Percentiles rank a stretch among this genome's conserved stretches.
phyloP scores from a whole-genome alignment of 768 basidiomycete genomes.

The Lentinula sp. region DNA sequence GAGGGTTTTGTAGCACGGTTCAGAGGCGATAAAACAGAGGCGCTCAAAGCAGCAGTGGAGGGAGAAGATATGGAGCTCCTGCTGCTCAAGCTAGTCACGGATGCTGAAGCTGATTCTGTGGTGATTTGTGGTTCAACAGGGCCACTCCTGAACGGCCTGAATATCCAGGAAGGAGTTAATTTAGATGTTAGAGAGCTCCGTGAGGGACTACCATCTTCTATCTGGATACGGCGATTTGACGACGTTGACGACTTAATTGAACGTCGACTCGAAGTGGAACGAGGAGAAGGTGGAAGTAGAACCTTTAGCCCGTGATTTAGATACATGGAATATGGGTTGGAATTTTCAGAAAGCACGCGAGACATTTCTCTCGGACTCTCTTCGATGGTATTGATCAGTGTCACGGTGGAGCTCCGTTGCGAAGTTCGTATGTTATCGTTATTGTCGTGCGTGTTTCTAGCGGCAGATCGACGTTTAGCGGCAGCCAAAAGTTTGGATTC shows the following conservation, averaged over 20 bases:
- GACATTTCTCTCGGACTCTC: conserved; percentile 56
- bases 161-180: conserved; percentile 72
- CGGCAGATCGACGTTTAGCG: background rate
- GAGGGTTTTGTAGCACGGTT: conserved; percentile 10
- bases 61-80: conserved; percentile 19
- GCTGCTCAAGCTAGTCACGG: conserved; percentile 18
- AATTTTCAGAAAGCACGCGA: conserved; percentile 45
- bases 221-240: conserved; percentile 11
- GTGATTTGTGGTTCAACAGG: conserved; percentile 60
- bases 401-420: conserved; percentile 44
- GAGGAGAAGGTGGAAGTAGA: conserved; percentile 61
- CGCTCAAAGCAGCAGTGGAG: background rate
- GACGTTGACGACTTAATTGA: conserved; percentile 47
- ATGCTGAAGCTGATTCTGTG: conserved; percentile 45
- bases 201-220: conserved; percentile 9
- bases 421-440: conserved; percentile 28
- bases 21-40: conserved; percentile 14
- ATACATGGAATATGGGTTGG: conserved; percentile 11
- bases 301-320: conserved; percentile 23
- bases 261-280: conserved; percentile 52
- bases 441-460: conserved; percentile 23
- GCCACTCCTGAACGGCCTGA: conserved; percentile 65
- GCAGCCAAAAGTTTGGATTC: conserved; percentile 12
- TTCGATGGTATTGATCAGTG: conserved; percentile 57
- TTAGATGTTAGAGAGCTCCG: conserved; percentile 47